Base-by-base conservation (phyloP, 2,329 filamentous ascomycete genomes). In the Hymenoscyphus fraxineus region DNA sequence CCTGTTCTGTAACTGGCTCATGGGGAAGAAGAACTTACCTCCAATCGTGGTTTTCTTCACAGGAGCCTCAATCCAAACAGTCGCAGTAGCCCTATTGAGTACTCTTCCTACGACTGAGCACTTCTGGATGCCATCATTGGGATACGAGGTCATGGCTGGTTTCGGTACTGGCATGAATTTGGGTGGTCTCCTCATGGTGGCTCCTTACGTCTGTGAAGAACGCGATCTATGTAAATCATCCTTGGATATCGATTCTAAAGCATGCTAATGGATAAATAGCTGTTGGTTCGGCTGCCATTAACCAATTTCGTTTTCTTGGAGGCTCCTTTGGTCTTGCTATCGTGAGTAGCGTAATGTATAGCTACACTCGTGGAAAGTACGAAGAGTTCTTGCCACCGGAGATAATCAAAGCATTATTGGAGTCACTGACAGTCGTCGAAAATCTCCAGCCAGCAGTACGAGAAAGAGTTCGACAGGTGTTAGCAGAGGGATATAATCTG, bases 261-360 rank as follows among this genome's bases (percentile, higher is more conserved):
- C 58, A 5, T 60, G 7, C 38, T 60, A n/a, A 60, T 40, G 6
- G 12, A 31, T 27, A 5, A 12, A 27, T 32, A 60, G 58, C 58
- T 40, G 58, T 60, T 47, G 39, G 38, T 41, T 44, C 39, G 3
- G 58, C 38, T 12, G 58, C 58, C 12, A 41, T 60, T 15, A 60
- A 41, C 40, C 58, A 60, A 60, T 41, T 60, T n/a, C 58, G 58
- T 9, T 41, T 44, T n/a, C 16, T 60, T 1, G 58, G 58, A 6
- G 58, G 58, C 2, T 44, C n/a, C 15, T 19, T 60, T 32, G 58
- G 19, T 15, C 22, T 60, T 31, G 58, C 40, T n/a, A 51, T 60
- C 41, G 7, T 44, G n/a, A 51, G 22, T 27, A 60, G 38, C 32
- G 13, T 19, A 13, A 60, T 60, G 38, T 60, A 44, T 27, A 44